These are phyloP conservation scores for Quercus variabilis DNA, from an alignment of 306 rosid genomes.

Conservation along the genomic window DNA sequence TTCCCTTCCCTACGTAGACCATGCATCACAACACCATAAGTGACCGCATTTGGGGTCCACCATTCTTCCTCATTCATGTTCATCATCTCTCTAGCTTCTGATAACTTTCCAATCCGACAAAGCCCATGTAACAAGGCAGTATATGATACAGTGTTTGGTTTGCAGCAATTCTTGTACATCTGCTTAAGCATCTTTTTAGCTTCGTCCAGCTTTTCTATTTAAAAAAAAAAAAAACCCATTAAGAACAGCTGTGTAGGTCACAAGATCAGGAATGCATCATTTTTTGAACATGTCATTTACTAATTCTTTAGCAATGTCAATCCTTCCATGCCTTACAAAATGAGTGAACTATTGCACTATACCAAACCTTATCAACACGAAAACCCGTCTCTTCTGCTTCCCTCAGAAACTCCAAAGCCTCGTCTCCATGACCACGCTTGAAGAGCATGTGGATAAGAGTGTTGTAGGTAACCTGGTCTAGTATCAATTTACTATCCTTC, in stretches of 20 bases:
- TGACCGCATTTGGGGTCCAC: conserved; percentile 84
- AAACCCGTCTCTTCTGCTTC: conserved; percentile 76
- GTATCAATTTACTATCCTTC: conserved; percentile 41
- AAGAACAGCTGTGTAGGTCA: conserved; percentile 70
- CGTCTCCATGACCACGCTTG: conserved; percentile 70
- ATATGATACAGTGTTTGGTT: conserved; percentile 78
- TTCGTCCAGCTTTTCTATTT: conserved; percentile 66
- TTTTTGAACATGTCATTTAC: conserved; percentile 61
- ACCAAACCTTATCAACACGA: conserved; percentile 70
- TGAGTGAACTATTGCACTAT: conserved; percentile 78
- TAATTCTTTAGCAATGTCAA: conserved; percentile 60
- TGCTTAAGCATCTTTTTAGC: conserved; percentile 80
- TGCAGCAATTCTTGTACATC: conserved; percentile 82
- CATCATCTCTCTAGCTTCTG: conserved; percentile 77
- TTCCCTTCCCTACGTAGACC: conserved; percentile 82
- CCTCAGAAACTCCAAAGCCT: conserved; percentile 62
- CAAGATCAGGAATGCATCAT: conserved; percentile 82
- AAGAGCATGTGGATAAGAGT: conserved; percentile 65
- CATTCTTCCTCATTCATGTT: conserved; percentile 71
- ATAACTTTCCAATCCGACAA: conserved; percentile 67
- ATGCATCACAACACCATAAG: conserved; percentile 71
- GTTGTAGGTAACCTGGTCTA: conserved; percentile 80
- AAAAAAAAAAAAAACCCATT: conserved; percentile 75
- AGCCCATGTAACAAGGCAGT: conserved; percentile 77
- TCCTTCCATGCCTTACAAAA: conserved; percentile 59